A percentile compares a stretch with the other conserved stretches of the same genome.
These are phyloP conservation scores for Conoideocrella luteorostrata DNA, from an alignment of 2,329 filamentous ascomycete species.

Conservation along the genomic window DNA sequence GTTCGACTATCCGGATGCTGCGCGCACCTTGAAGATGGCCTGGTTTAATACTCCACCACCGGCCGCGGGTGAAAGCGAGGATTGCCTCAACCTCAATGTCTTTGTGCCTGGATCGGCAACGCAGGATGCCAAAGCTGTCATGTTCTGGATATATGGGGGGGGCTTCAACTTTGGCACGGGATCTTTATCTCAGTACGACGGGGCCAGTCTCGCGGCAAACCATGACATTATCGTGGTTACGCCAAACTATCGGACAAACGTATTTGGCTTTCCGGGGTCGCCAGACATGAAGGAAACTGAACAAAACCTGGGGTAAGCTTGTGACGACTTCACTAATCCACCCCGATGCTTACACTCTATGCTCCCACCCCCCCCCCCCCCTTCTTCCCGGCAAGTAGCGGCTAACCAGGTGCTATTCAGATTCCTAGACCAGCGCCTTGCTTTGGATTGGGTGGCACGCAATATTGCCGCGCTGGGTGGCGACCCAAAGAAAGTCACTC, in stretches of 20 bases:
- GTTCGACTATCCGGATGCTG: background rate
- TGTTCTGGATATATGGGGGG: slow-evolving; percentile 6
- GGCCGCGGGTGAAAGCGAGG: background rate
- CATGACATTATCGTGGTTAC: slow-evolving; percentile 5
- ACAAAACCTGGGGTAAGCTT: slow-evolving; percentile 5
- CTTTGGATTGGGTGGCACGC: slow-evolving; percentile 52
- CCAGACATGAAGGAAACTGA: background rate
- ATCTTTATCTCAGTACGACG: background rate
- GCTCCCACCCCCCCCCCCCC: no score
- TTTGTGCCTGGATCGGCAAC: background rate
- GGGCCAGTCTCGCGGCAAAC: slow-evolving; percentile 3
- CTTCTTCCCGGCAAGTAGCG: background rate
- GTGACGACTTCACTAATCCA: no score
- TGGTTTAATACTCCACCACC: slow-evolving; percentile 4
- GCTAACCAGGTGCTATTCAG: background rate
- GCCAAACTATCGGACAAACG: slow-evolving; percentile 4
- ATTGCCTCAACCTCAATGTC: background rate
- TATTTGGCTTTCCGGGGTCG: slow-evolving; percentile 6
- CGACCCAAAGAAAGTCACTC: slow-evolving; percentile 53
- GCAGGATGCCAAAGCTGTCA: background rate
- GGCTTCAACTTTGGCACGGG: slow-evolving; percentile 4
- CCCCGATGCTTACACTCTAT: no score
- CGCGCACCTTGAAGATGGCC: background rate
- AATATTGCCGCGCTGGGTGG: slow-evolving; percentile 59
- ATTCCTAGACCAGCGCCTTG: slow-evolving; percentile 44